Conservation (phyloP, 345 rosid genomes). For the Brassica napus region Da-Ae NC_063435.1:6568501-6569000, state of each 20-base stretch:
- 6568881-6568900: neutral
- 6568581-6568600: neutral
- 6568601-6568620: neutral
- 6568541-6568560: conserved; percentile 96
- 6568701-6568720: conserved; percentile 68
- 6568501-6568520: conserved; percentile 93
- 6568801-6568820: neutral
- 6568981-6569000: conserved; percentile 86
- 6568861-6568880: neutral
- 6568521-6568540: conserved; percentile 93
- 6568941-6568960: conserved; percentile 80
- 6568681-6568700: conserved; percentile 60
- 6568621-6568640: neutral
- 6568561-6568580: neutral
- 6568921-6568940: conserved; percentile 83
- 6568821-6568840: neutral
- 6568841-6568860: neutral
- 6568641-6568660: conserved; percentile 86
- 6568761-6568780: conserved; percentile 52
- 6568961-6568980: conserved; percentile 77
- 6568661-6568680: conserved; percentile 78
- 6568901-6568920: conserved; percentile 55
- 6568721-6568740: conserved; percentile 73
- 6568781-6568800: neutral
- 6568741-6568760: conserved; percentile 74